phyloP scores from a whole-genome alignment of 2,329 filamentous ascomycete genomes.

The Gnomoniopsis smithogilvyi region DNA sequence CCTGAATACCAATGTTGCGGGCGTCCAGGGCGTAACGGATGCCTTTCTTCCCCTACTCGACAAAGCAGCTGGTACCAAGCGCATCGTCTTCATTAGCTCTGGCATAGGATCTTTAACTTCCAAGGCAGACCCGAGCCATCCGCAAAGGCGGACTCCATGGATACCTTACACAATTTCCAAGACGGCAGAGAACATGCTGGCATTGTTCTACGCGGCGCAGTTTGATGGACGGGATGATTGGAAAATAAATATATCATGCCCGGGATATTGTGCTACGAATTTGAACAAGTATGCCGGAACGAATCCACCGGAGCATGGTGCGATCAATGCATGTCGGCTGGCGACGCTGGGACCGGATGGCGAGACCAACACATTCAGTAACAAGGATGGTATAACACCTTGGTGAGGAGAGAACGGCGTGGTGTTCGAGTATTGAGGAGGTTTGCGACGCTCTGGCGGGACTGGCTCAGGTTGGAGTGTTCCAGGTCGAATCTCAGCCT shows the following conservation, averaged over 20 bases:
- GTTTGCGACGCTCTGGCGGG: no score
- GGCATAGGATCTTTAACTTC: slow-evolving; percentile 19
- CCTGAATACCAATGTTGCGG: slow-evolving; percentile 30
- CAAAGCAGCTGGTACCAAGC: slow-evolving; percentile 22
- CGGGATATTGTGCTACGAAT: slow-evolving; percentile 25
- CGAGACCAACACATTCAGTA: slow-evolving; percentile 22
- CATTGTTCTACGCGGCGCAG: slow-evolving; percentile 18
- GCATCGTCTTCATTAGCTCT: slow-evolving; percentile 26
- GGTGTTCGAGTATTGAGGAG: no score
- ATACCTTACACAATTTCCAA: slow-evolving; percentile 26
- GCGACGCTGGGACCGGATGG: slow-evolving; percentile 23
- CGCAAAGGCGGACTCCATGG: background rate
- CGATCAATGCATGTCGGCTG: slow-evolving; percentile 23
- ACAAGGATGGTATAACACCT: slow-evolving; percentile 16
- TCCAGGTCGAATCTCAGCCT: no score
- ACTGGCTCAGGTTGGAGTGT: no score
- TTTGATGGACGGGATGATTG: slow-evolving; percentile 23
- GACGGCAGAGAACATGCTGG: slow-evolving; percentile 26
- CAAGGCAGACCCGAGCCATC: slow-evolving; percentile 12
- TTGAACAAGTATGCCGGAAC: slow-evolving; percentile 20
- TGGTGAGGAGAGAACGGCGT: slow-evolving; percentile 14
- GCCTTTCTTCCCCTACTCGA: slow-evolving; percentile 31
- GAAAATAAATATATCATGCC: slow-evolving; percentile 27
- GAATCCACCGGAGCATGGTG: slow-evolving; percentile 20
- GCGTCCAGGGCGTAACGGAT: slow-evolving; percentile 27